Evolutionary conservation across 164 flowering plant species (phyloP), one percentile per base, ranked within the genome.

Genomic region (Magnolia officinalis): DNA sequence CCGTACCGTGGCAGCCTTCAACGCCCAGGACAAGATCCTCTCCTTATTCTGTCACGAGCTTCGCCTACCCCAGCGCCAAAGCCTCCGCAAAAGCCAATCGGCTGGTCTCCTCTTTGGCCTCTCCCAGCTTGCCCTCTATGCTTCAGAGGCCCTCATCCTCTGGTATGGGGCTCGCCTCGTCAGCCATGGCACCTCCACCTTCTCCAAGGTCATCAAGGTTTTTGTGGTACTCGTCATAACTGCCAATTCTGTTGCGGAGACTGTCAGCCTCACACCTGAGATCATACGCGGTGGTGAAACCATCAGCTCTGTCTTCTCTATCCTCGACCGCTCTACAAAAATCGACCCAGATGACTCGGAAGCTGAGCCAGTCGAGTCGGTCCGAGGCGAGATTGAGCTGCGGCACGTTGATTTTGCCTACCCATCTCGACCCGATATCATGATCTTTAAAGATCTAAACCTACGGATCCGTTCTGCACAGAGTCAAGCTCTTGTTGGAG

Each of bases 111-210:
- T 94, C 67, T 96, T 96, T 67, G 99, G 99, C 49, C 79, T 96
- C 63, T 94, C 99, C 51, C 99, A 96, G 87, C 95, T 96, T 18
- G 91, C 92, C 13, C 95, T 94, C 11, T 93, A 90, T 77, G 88
- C 87, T 3, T 93, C 99, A 0, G 98, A 96, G 76, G 95, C 98
- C 31, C 89, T 96, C 31, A 89, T 94, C 49, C 92, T 94, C 2
- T 96, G 98, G 99, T 96, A 96, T 63, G 98, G 97, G 8, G 90
- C 89, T 10, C 92, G 89, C 76, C 92, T 96, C 6, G 98, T 92
- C 24, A 83, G 83, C 86, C 87, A 84, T 74, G 97, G 98, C 3
- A 73, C 74, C 37, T 93, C 98, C 49, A 93, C 95, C 63, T 95
- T 95, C 85, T 95, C 99, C 3, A 89, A 90, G 80, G 97, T 93